Evolutionary conservation across 78 protist species (phyloP).

Genomic region (Dictyostelium purpureum): DNA sequence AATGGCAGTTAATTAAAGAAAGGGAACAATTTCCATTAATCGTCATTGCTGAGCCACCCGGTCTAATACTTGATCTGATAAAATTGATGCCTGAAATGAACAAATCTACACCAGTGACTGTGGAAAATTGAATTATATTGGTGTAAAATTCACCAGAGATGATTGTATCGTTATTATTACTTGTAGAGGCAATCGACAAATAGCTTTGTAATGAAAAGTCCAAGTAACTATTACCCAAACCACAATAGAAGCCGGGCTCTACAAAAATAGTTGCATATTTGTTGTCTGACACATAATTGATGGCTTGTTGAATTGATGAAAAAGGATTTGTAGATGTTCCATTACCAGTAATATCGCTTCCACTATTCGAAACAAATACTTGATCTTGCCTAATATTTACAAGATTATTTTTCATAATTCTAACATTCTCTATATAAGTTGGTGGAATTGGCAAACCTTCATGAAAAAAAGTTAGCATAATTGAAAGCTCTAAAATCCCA

Average conservation of each 20-base stretch:
- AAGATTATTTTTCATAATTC: not conserved
- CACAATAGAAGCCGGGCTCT: constrained; percentile 39
- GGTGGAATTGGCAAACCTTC: not conserved
- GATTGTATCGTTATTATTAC: not conserved
- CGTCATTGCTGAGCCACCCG: not conserved
- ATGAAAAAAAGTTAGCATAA: not conserved
- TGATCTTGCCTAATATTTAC: no score
- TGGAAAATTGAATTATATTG: not conserved
- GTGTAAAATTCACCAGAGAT: not conserved
- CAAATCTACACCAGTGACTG: not conserved
- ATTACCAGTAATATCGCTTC: constrained; percentile 40
- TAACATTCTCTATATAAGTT: not conserved
- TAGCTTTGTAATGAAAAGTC: not conserved
- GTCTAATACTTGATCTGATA: not conserved
- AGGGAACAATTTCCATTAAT: not conserved
- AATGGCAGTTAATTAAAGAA: not conserved
- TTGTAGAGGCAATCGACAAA: not conserved
- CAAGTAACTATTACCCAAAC: constrained; percentile 48
- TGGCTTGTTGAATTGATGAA: constrained; percentile 55
- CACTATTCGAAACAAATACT: not conserved
- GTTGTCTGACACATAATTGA: not conserved
- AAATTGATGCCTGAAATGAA: not conserved
- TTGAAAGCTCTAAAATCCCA: no score
- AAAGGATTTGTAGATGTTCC: constrained; percentile 3
- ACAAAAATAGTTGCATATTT: not conserved